phyloP scores from a whole-genome alignment of 345 rosid genomes.

The Carallia pectinifolia region DNA sequence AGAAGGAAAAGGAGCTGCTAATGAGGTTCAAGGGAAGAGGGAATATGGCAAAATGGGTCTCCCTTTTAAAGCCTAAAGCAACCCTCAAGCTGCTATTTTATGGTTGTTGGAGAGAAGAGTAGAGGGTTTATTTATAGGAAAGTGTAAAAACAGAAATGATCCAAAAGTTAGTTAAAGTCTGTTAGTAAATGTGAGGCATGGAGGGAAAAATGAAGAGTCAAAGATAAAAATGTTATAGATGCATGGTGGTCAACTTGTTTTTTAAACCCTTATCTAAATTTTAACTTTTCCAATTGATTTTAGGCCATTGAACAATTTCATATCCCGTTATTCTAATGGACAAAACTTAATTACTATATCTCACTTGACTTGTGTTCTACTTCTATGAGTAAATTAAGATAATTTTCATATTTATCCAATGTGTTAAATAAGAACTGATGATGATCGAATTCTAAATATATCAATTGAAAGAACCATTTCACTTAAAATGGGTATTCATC shows the following conservation, averaged over 20 bases:
- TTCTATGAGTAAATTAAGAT: no score
- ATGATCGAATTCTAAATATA: no score
- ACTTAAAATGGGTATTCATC: no score
- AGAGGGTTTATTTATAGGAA: not conserved
- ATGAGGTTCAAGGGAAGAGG: not conserved
- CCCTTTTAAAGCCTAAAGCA: not conserved
- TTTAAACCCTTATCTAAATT: not conserved
- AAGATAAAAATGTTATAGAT: not conserved
- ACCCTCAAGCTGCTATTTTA: not conserved
- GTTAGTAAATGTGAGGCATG: slow-evolving; percentile 18
- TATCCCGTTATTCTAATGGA: no score
- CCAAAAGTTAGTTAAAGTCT: slow-evolving; percentile 3
- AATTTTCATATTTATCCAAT: no score
- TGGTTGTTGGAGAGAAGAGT: not conserved
- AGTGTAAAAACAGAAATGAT: not conserved
- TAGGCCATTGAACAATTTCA: no score
- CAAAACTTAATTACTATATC: no score
- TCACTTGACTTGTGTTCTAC: no score
- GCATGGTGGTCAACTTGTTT: slow-evolving; percentile 3
- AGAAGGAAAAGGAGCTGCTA: not conserved
- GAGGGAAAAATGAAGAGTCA: not conserved
- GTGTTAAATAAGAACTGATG: no score
- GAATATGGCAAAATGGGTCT: not conserved
- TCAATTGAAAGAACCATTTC: no score
- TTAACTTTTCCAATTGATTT: no score